Percentiles rank a stretch among this genome's conserved stretches.
phyloP scores from a whole-genome alignment of 768 basidiomycete genomes.

The Fibroporia radiculosa region DNA sequence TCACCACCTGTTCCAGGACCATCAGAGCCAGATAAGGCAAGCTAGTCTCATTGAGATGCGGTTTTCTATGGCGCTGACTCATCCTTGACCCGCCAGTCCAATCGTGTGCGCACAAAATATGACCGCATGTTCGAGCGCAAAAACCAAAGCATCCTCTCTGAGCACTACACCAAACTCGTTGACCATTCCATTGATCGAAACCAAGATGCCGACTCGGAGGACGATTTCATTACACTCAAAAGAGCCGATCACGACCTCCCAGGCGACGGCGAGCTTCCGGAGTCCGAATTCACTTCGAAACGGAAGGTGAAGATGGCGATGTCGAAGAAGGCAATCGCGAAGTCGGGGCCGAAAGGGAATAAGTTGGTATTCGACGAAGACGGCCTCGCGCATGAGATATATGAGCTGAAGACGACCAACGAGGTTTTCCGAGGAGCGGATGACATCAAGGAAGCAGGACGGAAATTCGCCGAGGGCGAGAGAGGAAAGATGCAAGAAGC shows the following conservation, averaged over 20 bases:
- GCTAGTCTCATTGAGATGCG: background rate
- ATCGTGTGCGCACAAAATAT: constrained; percentile 79
- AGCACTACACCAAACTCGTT: constrained; percentile 84
- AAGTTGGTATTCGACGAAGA: constrained; percentile 91
- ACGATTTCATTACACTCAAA: constrained; percentile 92
- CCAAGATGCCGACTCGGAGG: constrained; percentile 41
- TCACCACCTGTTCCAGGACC: background rate
- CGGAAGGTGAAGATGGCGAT: constrained; percentile 72
- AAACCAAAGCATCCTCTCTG: constrained; percentile 87
- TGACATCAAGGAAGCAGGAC: constrained; percentile 56
- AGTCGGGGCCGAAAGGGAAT: constrained; percentile 47
- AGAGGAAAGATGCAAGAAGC: constrained; percentile 59
- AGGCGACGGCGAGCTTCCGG: constrained; percentile 26
- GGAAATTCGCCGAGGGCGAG: constrained; percentile 67
- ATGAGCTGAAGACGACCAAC: constrained; percentile 75
- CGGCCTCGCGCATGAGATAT: constrained; percentile 71
- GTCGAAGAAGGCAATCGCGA: constrained; percentile 66
- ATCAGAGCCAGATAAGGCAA: too few species aligned
- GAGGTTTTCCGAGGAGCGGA: constrained; percentile 53
- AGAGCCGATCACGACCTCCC: constrained; percentile 78
- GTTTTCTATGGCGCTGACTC: background rate
- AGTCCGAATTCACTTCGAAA: constrained; percentile 62
- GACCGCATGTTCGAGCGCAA: constrained; percentile 97
- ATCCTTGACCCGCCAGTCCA: background rate
- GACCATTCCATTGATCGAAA: constrained; percentile 51